Evolutionary conservation across 179 eudicot genomes (phyloP).

Genomic region (Amaranthus tricolor): DNA sequence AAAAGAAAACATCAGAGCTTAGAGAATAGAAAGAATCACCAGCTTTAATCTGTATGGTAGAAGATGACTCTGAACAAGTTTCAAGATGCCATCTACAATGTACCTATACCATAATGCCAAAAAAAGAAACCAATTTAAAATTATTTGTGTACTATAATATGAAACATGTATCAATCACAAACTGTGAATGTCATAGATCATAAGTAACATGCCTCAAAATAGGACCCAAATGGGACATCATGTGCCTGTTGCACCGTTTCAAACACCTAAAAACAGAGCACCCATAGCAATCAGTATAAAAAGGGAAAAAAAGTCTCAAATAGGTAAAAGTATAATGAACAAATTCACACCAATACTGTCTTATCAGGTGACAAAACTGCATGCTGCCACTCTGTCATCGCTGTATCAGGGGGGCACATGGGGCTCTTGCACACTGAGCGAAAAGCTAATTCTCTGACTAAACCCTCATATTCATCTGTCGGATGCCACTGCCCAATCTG

Average conservation of each 20-base stretch:
- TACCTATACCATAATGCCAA: slow-evolving; percentile 39
- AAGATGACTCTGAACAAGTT: slow-evolving; percentile 58
- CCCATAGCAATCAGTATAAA: slow-evolving; percentile 6
- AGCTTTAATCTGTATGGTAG: slow-evolving; percentile 57
- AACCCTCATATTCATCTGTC: slow-evolving; percentile 84
- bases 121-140: neutral
- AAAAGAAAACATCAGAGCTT: neutral
- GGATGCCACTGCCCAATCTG: slow-evolving; percentile 90
- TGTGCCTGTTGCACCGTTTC: slow-evolving; percentile 97
- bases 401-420: slow-evolving; percentile 92
- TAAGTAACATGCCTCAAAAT: slow-evolving; percentile 66
- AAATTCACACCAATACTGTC: slow-evolving; percentile 47
- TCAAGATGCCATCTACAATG: slow-evolving; percentile 75
- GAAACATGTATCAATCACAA: neutral
- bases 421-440: slow-evolving; percentile 75
- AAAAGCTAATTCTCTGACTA: slow-evolving; percentile 82
- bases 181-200: neutral
- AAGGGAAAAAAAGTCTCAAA: neutral
- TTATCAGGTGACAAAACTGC: slow-evolving; percentile 69
- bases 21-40: slow-evolving; percentile 39
- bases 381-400: slow-evolving; percentile 95
- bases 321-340: slow-evolving; percentile 1
- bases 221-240: slow-evolving; percentile 95
- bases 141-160: no score
- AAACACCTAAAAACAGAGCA: slow-evolving; percentile 52